Evolutionary conservation across 1,139 yeast genomes (phyloP), one percentile per base, ranked within the genome.

Genomic region (Zhuliangozyma blackwelliae): DNA sequence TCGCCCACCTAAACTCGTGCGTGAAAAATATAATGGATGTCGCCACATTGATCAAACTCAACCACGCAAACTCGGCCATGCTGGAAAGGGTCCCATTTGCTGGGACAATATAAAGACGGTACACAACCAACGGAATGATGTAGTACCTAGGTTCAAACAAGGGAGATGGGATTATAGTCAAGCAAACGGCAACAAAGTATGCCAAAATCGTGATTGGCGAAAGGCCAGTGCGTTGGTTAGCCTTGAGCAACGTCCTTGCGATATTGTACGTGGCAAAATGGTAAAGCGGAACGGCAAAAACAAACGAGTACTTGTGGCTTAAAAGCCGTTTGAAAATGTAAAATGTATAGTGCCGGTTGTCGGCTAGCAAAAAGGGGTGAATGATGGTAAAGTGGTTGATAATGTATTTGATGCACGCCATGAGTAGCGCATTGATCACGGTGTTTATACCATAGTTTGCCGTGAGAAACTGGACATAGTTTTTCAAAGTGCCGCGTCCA

Each of bases 101-200:
- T 21, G 83, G 77, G 8, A 61, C 56, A 7, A 71, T 61, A 41
- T 79, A 71, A 6, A 85, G 40, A 49, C 97, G 72, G 78, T 90
- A 89, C 27, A 89, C 55, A 10, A 85, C 55, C 52, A 78, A 79
- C 3, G 98, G 97, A 3, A 87, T 53, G 35, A 92, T 84, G 57
- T 83, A 92, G 58, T 94, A 92, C 38, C 98, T 75, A 33, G 97
- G 96, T 57, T 92, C 99, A 51, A 94, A 79, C 44, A 92, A 66
- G 8, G 98, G 97, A 0, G 96, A 82, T 10, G 97, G 96, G 0
- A 84, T 76, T 21, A 92, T 68, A 0, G 94, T 83, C 2, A 78
- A 56, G 2, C 72, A 51, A 0, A 76, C 68, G 23, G 90, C 82
- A 0, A 64, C 59, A 2, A 79, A 41, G 40, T 71, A 78, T 1